Evolutionary conservation across 805 yeast genomes (phyloP), one percentile per base, ranked within the genome.

Genomic region (Schizosaccharomyces japonicus): DNA sequence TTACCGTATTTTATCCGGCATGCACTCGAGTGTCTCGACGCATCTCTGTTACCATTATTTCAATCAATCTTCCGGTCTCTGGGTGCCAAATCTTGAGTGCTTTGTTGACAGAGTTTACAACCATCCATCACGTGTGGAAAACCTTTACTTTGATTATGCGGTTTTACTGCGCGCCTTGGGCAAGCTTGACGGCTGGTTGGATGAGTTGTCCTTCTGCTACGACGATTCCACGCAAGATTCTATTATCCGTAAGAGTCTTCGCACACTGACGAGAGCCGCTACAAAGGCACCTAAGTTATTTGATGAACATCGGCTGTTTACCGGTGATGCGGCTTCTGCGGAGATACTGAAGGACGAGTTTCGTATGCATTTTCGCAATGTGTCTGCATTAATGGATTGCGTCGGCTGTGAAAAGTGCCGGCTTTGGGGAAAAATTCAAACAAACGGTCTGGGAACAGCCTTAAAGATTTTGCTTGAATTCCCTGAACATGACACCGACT

Each of bases 351-450:
- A 87, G 56, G 77, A 78, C 52, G 96, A 90, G 56, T 85, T 90
- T 65, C 72, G 87, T 51, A 63, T 71, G 32, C 77, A 93, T 47
- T 92, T 90, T 61, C 77, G 75, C 57, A 90, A 90, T 59, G 92
- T 90, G 19, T 77, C 93, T 19, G 78, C 81, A 45, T 75, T 90
- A 39, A 90, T 90, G 95, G 95, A 87, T 61, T 90, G 99, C 66
- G 96, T 90, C 36, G 95, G 94, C 34, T 90, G 99, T 66, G 98
- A 90, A 60, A 71, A 95, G 58, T 90, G 99, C 62, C 73, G 95
- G 57, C 67, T 90, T 63, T 90, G 99, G 99, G 98, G 98, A 6
- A 90, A 90, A 62, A 73, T 90, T 29, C 98, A 90, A 65, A 83
- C 94, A 1, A 82, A 90, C 13, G 99, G 99, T 21, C 90, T 90